These are phyloP conservation scores for Ampelocalamus luodianensis DNA, from an alignment of 176 grass and related monocot genomes.

Conservation along the genomic window DNA sequence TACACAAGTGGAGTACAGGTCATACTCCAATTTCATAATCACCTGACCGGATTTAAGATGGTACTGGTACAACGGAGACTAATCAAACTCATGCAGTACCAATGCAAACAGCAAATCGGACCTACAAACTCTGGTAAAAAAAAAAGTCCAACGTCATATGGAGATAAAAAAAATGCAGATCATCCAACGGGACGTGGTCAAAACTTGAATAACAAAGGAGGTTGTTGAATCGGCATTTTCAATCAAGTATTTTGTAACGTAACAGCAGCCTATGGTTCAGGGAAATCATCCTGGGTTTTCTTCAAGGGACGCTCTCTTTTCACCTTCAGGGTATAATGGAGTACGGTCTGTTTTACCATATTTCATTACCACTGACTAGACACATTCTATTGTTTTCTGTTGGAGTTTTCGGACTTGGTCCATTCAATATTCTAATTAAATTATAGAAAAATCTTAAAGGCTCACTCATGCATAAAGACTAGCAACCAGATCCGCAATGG, in stretches of 20 bases:
- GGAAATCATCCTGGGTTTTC: slow-evolving; percentile 18
- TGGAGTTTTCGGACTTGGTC: too few species aligned
- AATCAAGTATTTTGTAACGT: slow-evolving; percentile 32
- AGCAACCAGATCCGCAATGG: too few species aligned
- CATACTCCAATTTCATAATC: background rate
- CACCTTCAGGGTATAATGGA: slow-evolving; percentile 9
- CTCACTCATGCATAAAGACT: too few species aligned
- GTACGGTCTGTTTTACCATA: slow-evolving; percentile 39
- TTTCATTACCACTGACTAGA: background rate
- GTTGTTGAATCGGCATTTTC: background rate
- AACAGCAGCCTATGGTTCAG: background rate
- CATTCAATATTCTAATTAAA: too few species aligned
- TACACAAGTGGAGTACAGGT: background rate
- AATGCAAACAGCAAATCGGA: background rate
- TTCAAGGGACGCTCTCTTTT: slow-evolving; percentile 1
- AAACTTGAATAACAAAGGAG: background rate
- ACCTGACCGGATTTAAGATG: background rate
- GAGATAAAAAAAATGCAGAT: slow-evolving; percentile 7
- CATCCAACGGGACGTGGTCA: background rate
- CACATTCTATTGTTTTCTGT: slow-evolving; percentile 30
- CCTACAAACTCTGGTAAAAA: background rate
- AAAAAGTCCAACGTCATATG: background rate
- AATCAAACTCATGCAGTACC: slow-evolving; percentile 1
- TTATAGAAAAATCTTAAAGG: too few species aligned
- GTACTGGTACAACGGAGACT: background rate